Base-by-base conservation (phyloP, 352 stramenopile species). In the Vaucheria bursata region DNA sequence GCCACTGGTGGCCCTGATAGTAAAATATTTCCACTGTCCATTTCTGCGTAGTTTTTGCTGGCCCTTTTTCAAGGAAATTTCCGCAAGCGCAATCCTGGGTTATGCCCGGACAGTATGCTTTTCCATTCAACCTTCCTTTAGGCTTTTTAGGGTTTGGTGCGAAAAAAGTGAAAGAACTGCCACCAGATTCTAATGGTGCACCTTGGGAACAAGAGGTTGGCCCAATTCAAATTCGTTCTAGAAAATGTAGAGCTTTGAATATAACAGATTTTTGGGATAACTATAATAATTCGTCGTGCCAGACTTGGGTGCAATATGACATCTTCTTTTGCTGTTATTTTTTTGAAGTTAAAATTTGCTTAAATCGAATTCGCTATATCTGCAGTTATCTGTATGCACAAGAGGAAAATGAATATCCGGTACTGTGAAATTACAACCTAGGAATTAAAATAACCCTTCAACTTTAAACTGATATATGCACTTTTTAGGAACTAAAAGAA, bases 1-100 rank as follows among this genome's bases (percentile, higher is more conserved):
- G n/a, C n/a, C n/a, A n/a, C n/a, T n/a, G n/a, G n/a, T n/a, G n/a
- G n/a, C n/a, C n/a, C n/a, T n/a, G n/a, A n/a, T n/a, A n/a, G n/a
- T n/a, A n/a, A n/a, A n/a, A n/a, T n/a, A n/a, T n/a, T n/a, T n/a
- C n/a, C n/a, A n/a, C n/a, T n/a, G n/a, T n/a, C n/a, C n/a, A n/a
- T n/a, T n/a, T n/a, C n/a, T n/a, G n/a, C n/a, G 12, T 38, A 69
- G 86, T 87, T 0, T 91, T 90, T 76, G 85, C 85, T 0, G 88
- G 88, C 6, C 87, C 89, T 1, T 89, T 92, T 76, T 85, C 87
- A 4, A 86, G 89, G 76, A 90, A 87, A 65, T 92, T 91, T 68
- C 70, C 77, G 34, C 72, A 83, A 2, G 85, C 87, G 4, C 33
- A 84, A 12, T 87, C 91, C 0, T 92, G 87, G 87, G 72, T 88